These are phyloP conservation scores for Fusarium bactridioides DNA, from an alignment of 2,329 filamentous ascomycete genomes.

Conservation along the genomic window DNA sequence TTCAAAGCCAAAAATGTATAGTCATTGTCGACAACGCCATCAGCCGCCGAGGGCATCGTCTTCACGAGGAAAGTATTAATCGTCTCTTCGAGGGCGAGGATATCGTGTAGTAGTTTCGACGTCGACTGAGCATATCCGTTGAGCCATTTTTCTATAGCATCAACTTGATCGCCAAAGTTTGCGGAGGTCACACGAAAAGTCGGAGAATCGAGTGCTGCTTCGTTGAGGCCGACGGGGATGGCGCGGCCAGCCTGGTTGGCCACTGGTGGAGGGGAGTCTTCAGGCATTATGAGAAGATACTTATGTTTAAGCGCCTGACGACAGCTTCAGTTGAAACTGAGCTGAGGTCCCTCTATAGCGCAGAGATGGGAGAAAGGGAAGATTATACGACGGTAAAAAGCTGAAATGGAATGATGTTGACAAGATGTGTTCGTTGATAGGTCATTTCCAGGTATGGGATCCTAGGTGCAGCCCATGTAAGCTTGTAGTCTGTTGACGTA, in stretches of 20 bases:
- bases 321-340: constrained; percentile 40
- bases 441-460: background rate
- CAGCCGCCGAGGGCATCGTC: constrained; percentile 79
- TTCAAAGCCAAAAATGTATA: constrained; percentile 90
- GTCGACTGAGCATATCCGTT: constrained; percentile 65
- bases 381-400: constrained; percentile 29
- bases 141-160: constrained; percentile 91
- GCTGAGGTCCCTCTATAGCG: constrained; percentile 36
- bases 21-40: constrained; percentile 91
- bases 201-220: constrained; percentile 95
- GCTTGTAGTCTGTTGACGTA: constrained; percentile 14
- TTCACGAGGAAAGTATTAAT: constrained; percentile 80
- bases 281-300: constrained; percentile 33
- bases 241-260: constrained; percentile 35
- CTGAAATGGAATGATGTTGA: constrained; percentile 36
- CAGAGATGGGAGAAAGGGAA: background rate
- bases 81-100: constrained; percentile 78
- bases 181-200: constrained; percentile 88
- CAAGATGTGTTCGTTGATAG: constrained; percentile 28
- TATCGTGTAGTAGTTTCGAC: constrained; percentile 65
- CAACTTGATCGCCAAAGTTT: constrained; percentile 92
- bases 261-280: constrained; percentile 33
- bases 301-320: constrained; percentile 29
- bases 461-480: background rate
- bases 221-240: constrained; percentile 85